Conservation (phyloP, 2,329 filamentous ascomycete genomes). For the Nemania sp. region DNA sequence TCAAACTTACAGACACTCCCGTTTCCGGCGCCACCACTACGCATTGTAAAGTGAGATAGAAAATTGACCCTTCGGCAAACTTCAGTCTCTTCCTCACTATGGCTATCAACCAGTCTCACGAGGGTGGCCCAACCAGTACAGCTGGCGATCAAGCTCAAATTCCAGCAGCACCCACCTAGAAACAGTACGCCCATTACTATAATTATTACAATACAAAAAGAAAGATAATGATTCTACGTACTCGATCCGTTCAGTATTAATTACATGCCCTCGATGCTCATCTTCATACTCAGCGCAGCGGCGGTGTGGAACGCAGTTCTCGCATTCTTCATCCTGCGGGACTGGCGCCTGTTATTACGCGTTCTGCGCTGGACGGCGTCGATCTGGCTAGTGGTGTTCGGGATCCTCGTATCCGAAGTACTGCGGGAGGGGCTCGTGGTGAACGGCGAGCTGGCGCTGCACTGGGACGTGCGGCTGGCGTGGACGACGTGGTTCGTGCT, state of each 20-base stretch:
- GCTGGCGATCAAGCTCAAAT: too few species aligned
- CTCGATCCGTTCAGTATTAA: too few species aligned
- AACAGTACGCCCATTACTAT: too few species aligned
- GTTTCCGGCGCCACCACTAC: slow-evolving; percentile 4
- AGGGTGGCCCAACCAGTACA: too few species aligned
- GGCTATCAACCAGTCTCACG: background rate
- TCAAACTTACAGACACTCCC: background rate
- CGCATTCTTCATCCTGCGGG: slow-evolving; percentile 26
- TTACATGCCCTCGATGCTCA: too few species aligned
- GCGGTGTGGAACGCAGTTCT: slow-evolving; percentile 31
- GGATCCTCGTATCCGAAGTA: slow-evolving; percentile 27
- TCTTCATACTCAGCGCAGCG: slow-evolving; percentile 17
- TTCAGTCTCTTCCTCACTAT: too few species aligned
- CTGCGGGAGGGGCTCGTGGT: slow-evolving; percentile 29
- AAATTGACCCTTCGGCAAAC: too few species aligned
- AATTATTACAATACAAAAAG: too few species aligned
- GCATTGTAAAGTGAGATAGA: too few species aligned
- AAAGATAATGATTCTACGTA: too few species aligned
- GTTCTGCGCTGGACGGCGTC: slow-evolving; percentile 30
- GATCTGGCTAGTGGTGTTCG: slow-evolving; percentile 31
- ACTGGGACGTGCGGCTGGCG: slow-evolving; percentile 26
- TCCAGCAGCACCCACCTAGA: too few species aligned
- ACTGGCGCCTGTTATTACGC: slow-evolving; percentile 28
- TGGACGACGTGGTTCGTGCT: slow-evolving; percentile 32
- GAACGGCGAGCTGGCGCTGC: slow-evolving; percentile 20